Conservation (phyloP, 78 protist genomes). For the Dictyostelium citrinum region DNA sequence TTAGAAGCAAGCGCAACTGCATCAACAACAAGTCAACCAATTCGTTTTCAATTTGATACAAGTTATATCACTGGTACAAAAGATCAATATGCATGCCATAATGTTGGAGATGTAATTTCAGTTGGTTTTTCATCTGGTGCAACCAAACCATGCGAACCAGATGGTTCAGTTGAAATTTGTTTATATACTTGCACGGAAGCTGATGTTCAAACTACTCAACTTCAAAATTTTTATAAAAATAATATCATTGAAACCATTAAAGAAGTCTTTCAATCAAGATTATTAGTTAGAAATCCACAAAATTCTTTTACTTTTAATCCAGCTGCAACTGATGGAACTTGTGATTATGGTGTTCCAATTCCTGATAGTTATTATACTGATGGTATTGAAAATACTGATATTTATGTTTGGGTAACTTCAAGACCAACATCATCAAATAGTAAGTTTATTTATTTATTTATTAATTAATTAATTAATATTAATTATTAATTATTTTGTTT, state of each 20-base stretch:
- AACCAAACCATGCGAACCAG: neutral
- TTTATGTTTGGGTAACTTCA: slow-evolving; percentile 62
- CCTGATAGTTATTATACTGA: neutral
- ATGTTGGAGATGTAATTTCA: neutral
- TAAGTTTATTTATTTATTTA: too few relatives aligned
- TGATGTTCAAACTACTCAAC: neutral
- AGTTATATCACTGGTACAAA: neutral
- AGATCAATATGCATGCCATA: slow-evolving; percentile 9
- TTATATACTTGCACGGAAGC: neutral
- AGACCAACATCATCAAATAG: slow-evolving; percentile 45
- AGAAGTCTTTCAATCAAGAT: neutral
- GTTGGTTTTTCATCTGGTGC: neutral
- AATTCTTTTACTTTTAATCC: neutral
- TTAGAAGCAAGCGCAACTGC: neutral
- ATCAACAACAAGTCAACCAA: neutral
- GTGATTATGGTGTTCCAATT: slow-evolving; percentile 58
- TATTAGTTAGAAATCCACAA: slow-evolving; percentile 11
- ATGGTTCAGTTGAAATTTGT: neutral
- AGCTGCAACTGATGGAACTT: neutral
- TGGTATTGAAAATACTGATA: slow-evolving; percentile 5
- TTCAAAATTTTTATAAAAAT: neutral
- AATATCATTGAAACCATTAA: neutral
- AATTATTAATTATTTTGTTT: neutral
- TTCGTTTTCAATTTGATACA: slow-evolving; percentile 8
- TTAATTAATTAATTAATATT: too few relatives aligned